Evolutionary conservation across 257 asterid species (phyloP).

Genomic region (Nicotiana noctiflora): DNA sequence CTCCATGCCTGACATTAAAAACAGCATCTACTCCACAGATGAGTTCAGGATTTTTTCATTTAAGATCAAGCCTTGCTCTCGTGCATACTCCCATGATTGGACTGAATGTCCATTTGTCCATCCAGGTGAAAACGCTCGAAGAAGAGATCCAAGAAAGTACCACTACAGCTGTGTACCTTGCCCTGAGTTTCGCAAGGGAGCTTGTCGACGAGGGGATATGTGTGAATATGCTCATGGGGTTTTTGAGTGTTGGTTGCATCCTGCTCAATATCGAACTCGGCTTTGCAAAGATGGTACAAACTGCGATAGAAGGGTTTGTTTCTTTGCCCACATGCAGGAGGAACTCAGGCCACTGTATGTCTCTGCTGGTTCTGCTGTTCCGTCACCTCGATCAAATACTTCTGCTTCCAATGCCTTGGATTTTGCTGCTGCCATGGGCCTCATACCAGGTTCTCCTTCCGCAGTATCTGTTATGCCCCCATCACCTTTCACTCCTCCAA

Average conservation of each 20-base stretch:
- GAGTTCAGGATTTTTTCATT: slow-evolving; percentile 16
- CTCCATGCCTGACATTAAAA: slow-evolving; percentile 74
- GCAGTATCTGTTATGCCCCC: slow-evolving; percentile 47
- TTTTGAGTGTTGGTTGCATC: slow-evolving; percentile 19
- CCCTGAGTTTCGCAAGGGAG: slow-evolving; percentile 15
- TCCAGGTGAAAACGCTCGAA: slow-evolving; percentile 20
- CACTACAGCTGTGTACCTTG: slow-evolving; percentile 11
- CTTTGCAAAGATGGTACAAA: slow-evolving; percentile 12
- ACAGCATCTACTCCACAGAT: slow-evolving; percentile 60
- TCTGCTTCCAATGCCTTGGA: slow-evolving; percentile 46
- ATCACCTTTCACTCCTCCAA: slow-evolving; percentile 62
- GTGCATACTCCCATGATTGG: slow-evolving; percentile 18
- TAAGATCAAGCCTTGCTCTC: slow-evolving; percentile 14
- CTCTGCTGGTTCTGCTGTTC: slow-evolving; percentile 76
- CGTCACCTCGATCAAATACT: slow-evolving; percentile 53
- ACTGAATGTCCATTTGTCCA: slow-evolving; percentile 18
- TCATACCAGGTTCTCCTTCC: slow-evolving; percentile 65
- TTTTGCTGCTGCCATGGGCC: slow-evolving; percentile 54
- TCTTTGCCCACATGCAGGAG: slow-evolving; percentile 20
- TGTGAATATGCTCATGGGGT: slow-evolving; percentile 19
- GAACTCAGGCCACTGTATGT: slow-evolving; percentile 45
- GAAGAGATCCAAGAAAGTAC: slow-evolving; percentile 18
- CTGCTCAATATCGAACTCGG: slow-evolving; percentile 20
- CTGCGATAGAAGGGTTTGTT: slow-evolving; percentile 13
- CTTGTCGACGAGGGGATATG: slow-evolving; percentile 9